A percentile compares a stretch with the other conserved stretches of the same genome.
phyloP scores from a whole-genome alignment of 371 early-diverging fungal genomes.

The Mucor ambiguus region DNA sequence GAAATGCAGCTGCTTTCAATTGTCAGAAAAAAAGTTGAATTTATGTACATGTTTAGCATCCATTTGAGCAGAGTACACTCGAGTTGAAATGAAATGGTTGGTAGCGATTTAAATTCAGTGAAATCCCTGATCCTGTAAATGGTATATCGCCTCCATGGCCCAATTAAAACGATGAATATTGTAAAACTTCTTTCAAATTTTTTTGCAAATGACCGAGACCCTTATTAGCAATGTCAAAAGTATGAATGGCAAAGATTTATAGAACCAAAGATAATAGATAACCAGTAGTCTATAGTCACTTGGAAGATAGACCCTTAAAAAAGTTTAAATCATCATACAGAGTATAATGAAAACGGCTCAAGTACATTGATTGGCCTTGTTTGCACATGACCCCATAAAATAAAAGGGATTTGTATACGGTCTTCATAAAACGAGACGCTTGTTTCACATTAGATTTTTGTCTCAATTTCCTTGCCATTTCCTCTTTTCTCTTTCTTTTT shows the following conservation, averaged over 20 bases:
- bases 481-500: constrained; percentile 7
- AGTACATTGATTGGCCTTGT: background rate
- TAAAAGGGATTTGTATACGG: background rate
- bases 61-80: background rate
- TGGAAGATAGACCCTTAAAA: background rate
- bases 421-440: constrained; percentile 2
- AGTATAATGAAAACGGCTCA: background rate
- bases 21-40: background rate
- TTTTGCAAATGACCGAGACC: background rate
- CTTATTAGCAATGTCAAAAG: background rate
- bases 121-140: background rate
- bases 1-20: background rate
- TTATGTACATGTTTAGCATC: background rate
- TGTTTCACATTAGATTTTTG: background rate
- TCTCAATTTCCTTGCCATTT: constrained; percentile 5
- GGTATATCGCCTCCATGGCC: background rate
- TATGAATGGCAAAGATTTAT: background rate
- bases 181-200: background rate
- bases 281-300: background rate
- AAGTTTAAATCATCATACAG: background rate
- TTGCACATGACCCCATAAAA: constrained; percentile 3
- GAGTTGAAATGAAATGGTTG: background rate
- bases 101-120: background rate
- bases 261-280: background rate
- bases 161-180: background rate